Evolutionary conservation across 2,329 filamentous ascomycete species (phyloP).

Genomic region (Sarocladiaceae sp.): DNA sequence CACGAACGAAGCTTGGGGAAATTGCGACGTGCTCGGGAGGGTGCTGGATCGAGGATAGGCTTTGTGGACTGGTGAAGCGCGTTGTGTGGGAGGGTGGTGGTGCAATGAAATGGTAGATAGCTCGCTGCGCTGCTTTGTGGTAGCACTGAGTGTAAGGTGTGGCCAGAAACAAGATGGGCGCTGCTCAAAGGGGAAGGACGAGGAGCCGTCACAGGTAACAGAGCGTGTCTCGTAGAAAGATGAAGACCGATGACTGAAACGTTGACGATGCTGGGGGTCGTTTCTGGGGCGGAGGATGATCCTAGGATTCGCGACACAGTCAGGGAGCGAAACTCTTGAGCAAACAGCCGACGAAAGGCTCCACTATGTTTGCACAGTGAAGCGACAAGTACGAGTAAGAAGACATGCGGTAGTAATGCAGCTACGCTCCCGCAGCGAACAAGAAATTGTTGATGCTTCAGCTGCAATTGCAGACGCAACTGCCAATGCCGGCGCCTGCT

Average conservation of each 20-base stretch:
- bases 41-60: not conserved
- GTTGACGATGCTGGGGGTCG: not conserved
- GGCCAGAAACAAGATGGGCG: not conserved
- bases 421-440: not conserved
- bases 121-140: no score
- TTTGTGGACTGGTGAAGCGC: not conserved
- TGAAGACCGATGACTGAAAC: not conserved
- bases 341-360: not conserved
- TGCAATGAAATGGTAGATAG: no score
- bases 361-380: not conserved
- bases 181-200: not conserved
- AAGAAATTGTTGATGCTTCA: not conserved
- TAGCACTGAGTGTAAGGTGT: not conserved
- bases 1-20: not conserved
- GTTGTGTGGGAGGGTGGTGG: not conserved
- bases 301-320: not conserved
- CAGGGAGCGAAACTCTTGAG: no score
- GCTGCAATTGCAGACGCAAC: no score
- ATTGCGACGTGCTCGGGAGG: not conserved
- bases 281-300: not conserved
- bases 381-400: not conserved
- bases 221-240: not conserved
- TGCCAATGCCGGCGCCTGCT: no score
- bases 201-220: not conserved
- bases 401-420: not conserved